phyloP scores from a whole-genome alignment of 495 filamentous ascomycete genomes.

The Penicillium crystallinum region DNA sequence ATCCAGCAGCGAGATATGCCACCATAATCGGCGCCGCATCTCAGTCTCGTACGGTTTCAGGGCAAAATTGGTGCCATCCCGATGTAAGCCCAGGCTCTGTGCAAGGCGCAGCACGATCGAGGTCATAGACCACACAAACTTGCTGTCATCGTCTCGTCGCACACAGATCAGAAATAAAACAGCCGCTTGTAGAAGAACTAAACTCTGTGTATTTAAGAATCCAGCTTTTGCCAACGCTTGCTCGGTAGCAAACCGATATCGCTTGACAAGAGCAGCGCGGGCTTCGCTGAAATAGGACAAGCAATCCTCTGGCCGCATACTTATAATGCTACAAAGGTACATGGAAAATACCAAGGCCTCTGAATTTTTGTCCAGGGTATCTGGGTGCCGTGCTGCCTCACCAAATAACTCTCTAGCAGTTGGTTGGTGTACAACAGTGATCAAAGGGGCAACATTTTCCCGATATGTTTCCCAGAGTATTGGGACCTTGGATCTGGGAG shows the following conservation, averaged over 20 bases:
- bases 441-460: constrained; percentile 67
- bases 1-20: constrained; percentile 74
- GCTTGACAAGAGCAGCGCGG: constrained; percentile 44
- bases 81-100: constrained; percentile 73
- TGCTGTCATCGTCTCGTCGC: constrained; percentile 59
- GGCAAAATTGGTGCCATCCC: constrained; percentile 69
- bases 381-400: constrained; percentile 44
- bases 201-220: constrained; percentile 68
- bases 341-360: constrained; percentile 77
- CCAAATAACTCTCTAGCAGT: constrained; percentile 47
- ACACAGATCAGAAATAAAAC: constrained; percentile 65
- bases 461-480: constrained; percentile 65
- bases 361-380: constrained; percentile 51
- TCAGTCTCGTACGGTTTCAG: constrained; percentile 75
- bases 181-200: constrained; percentile 72
- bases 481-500: constrained; percentile 56
- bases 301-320: constrained; percentile 50
- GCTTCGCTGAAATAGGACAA: constrained; percentile 31
- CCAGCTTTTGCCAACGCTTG: constrained; percentile 71
- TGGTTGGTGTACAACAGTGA: constrained; percentile 63
- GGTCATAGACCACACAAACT: constrained; percentile 64
- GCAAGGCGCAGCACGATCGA: constrained; percentile 73
- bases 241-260: constrained; percentile 76
- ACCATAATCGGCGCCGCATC: constrained; percentile 81
- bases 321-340: constrained; percentile 69